phyloP scores from a whole-genome alignment of 164 flowering plant species.

The Sextonia rubra region DNA sequence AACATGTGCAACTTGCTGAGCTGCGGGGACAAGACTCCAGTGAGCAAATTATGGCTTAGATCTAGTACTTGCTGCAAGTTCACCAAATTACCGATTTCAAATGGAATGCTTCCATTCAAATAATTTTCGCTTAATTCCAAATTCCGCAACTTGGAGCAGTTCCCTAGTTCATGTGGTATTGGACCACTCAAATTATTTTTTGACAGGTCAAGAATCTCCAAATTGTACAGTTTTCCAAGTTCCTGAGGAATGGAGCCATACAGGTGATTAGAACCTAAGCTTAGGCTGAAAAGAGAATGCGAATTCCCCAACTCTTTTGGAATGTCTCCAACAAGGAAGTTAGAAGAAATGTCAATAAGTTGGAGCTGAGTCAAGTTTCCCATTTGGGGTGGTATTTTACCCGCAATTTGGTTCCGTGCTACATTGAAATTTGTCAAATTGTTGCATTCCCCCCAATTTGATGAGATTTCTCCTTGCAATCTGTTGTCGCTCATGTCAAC shows the following conservation, averaged over 20 bases:
- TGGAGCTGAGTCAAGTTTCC: background rate
- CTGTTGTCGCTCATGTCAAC: background rate
- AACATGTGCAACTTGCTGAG: background rate
- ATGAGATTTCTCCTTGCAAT: constrained; percentile 7
- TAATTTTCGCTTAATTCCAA: background rate
- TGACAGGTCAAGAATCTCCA: background rate
- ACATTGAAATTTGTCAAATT: background rate
- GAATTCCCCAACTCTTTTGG: constrained; percentile 4
- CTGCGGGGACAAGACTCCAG: constrained; percentile 1
- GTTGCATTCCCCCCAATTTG: background rate
- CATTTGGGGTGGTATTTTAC: background rate
- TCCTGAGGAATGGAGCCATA: constrained; percentile 6
- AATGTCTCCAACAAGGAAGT: constrained; percentile 2
- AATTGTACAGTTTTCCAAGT: background rate
- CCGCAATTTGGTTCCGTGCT: constrained; percentile 2
- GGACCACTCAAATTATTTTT: background rate
- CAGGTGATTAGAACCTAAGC: too few species aligned
- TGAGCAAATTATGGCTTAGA: constrained; percentile 1
- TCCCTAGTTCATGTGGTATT: constrained; percentile 10
- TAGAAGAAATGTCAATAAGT: background rate
- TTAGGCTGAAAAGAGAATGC: too few species aligned
- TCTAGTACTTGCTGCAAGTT: background rate
- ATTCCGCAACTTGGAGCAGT: constrained; percentile 10
- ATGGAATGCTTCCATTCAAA: constrained; percentile 7
- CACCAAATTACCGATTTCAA: background rate